Evolutionary conservation across 208 protist genomes (phyloP), one percentile per base, ranked within the genome.

Genomic region (Wallacemonas sp.): DNA sequence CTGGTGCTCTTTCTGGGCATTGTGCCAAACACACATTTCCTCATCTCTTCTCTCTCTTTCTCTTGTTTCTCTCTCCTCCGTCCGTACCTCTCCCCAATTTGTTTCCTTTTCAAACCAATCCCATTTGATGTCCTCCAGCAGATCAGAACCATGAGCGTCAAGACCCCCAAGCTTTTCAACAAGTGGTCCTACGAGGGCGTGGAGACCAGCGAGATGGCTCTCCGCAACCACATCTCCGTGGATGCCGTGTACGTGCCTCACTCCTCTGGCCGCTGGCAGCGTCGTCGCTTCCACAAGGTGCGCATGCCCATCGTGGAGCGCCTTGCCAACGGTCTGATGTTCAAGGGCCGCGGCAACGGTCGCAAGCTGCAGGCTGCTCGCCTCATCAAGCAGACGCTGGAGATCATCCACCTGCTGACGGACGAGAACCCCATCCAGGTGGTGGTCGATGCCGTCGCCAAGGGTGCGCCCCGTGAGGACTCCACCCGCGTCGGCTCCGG

Each of bases 341-440:
- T 99, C 92, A 97, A 99, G 84, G 98, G 98, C 56, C 94, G 99
- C 76, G 99, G 99, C 85, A 99, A 99, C 87, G 99, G 99, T 80
- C 99, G 99, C 91, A 99, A 99, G 95, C 70, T 99, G 34, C 97
- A 99, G 94, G 98, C 99, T 61, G 91, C 99, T 56, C 95, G 98
- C 71, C 98, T 99, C 72, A 85, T 99, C 66, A 94, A 98, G 78
- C 95, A 99, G 81, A 92, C 97, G 30, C 99, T 99, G 70, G 99
- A 99, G 75, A 97, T 99, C 76, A 98, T 99, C 82, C 87, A 99
- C 91, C 88, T 99, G 30, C 74, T 99, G 70, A 99, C 99, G 39
- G 98, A 99, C 63, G 74, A 98, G 75, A 99, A 99, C 96, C 99
- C 99, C 73, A 68, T 99, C 72, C 98, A 99, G 89, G 85, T 99